Evolutionary conservation across 306 rosid genomes (phyloP), one percentile per base, ranked within the genome.

Genomic region (Geum urbanum): DNA sequence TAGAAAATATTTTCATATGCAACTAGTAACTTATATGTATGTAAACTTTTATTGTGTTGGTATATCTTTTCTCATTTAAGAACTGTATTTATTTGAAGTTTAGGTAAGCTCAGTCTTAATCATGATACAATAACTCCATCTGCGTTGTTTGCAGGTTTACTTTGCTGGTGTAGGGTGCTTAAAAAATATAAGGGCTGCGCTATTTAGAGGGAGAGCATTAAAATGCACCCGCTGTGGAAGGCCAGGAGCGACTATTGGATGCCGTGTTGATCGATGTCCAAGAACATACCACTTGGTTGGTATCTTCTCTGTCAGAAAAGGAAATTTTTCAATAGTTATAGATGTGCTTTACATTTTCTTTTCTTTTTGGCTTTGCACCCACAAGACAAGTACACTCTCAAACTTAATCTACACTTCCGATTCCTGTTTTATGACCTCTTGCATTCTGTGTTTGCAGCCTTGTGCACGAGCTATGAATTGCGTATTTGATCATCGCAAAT

Each of bases 211-310:
- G 79, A 88, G 92, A 69, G 97, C 92, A 65, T 83, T 94, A 81
- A 94, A 94, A 80, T 94, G 98, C 86, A 88, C 96, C 49, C 92
- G 96, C 32, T 94, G 98, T 58, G 96, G 96, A 76, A 79, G 98
- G 81, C 90, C 92, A 71, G 98, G 98, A 70, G 98, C 98, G 5
- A 94, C 98, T 68, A 88, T 84, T 18, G 98, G 98, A 76, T 94
- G 98, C 72, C 98, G 98, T 63, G 98, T 94, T 70, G 98, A 94
- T 82, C 94, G 98, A 61, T 94, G 98, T 78, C 89, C 98, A 68
- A 88, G 37, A 86, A 94, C 98, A 22, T 94, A 94, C 74, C 98
- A 94, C 87, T 90, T 94, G 98, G 98, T 94, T 77, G 63, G 97
- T 74, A 52, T 9, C 22, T 65, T 40, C 64, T 71, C 57, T 72